A percentile compares a stretch with the other conserved stretches of the same genome.
These are phyloP conservation scores for Elsinoe arachidis DNA, from an alignment of 2,329 filamentous ascomycete species.

Conservation along the genomic window DNA sequence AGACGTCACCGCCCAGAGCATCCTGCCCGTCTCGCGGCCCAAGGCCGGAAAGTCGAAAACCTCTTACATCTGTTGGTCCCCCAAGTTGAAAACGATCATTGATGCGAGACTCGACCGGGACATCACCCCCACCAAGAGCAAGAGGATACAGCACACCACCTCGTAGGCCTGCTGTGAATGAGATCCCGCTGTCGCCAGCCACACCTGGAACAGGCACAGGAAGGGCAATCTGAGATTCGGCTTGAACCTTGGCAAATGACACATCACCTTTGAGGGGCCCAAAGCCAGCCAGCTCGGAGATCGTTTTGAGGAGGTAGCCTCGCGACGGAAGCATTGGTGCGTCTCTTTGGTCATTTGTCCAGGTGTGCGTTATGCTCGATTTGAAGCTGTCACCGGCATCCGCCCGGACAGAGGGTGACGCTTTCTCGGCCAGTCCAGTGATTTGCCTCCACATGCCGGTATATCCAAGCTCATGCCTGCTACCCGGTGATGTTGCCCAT, in stretches of 20 bases:
- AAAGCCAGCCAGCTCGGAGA: conserved; percentile 77
- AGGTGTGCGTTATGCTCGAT: conserved; percentile 74
- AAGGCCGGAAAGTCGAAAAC: conserved; percentile 81
- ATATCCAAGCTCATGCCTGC: conserved; percentile 70
- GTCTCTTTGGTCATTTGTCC: conserved; percentile 71
- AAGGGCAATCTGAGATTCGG: conserved; percentile 69
- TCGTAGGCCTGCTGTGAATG: conserved; percentile 72
- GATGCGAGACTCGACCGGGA: conserved; percentile 62
- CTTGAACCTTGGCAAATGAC: conserved; percentile 85
- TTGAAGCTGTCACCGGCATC: conserved; percentile 91
- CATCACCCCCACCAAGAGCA: conserved; percentile 48
- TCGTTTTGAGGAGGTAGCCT: conserved; percentile 71
- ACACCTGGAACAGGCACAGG: conserved; percentile 64
- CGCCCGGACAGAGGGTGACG: conserved; percentile 70
- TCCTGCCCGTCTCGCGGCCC: conserved; percentile 81
- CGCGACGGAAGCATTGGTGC: conserved; percentile 73
- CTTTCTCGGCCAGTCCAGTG: conserved; percentile 64
- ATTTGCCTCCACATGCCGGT: conserved; percentile 79
- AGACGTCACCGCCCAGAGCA: conserved; percentile 83
- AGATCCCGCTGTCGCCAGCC: conserved; percentile 65
- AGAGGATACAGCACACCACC: conserved; percentile 79
- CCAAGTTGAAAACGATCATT: conserved; percentile 95
- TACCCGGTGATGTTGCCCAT: conserved; percentile 55
- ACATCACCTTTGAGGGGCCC: conserved; percentile 81
- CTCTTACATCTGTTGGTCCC: conserved; percentile 87